Conservation (phyloP, 164 flowering plant genomes). For the Tinospora cordifolia region DNA sequence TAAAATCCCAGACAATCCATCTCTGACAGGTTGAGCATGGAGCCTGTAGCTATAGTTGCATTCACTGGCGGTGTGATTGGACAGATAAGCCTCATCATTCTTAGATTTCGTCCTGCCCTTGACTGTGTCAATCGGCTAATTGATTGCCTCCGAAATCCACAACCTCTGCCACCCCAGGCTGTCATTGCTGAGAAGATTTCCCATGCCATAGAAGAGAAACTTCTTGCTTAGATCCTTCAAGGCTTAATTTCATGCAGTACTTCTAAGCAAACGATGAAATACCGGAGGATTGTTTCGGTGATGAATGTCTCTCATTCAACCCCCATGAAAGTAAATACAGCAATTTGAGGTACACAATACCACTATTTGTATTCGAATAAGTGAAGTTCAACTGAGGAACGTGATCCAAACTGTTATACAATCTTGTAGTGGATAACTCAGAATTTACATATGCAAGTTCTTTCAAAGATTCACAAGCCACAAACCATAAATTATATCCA, state of each 20-base stretch:
- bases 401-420: neutral
- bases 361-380: neutral
- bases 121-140: slow-evolving; percentile 15
- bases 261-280: neutral
- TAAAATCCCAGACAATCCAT: too few species aligned
- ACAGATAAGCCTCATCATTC: slow-evolving; percentile 17
- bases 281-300: neutral
- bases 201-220: slow-evolving; percentile 18
- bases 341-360: too few species aligned
- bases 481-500: neutral
- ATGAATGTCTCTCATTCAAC: neutral
- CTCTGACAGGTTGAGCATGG: slow-evolving; percentile 10
- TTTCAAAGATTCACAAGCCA: slow-evolving; percentile 2
- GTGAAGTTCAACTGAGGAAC: neutral
- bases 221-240: neutral
- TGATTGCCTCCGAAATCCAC: slow-evolving; percentile 26
- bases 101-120: slow-evolving; percentile 18
- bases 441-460: neutral
- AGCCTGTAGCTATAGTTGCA: slow-evolving; percentile 25
- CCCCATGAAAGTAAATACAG: neutral
- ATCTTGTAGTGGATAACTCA: neutral
- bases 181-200: slow-evolving; percentile 14
- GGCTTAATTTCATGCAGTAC: neutral
- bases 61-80: slow-evolving; percentile 23
- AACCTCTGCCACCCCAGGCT: slow-evolving; percentile 25